A percentile compares a stretch with the other conserved stretches of the same genome.
Conservation (phyloP, 805 yeast genomes). For the Lipomyces orientalis region DNA sequence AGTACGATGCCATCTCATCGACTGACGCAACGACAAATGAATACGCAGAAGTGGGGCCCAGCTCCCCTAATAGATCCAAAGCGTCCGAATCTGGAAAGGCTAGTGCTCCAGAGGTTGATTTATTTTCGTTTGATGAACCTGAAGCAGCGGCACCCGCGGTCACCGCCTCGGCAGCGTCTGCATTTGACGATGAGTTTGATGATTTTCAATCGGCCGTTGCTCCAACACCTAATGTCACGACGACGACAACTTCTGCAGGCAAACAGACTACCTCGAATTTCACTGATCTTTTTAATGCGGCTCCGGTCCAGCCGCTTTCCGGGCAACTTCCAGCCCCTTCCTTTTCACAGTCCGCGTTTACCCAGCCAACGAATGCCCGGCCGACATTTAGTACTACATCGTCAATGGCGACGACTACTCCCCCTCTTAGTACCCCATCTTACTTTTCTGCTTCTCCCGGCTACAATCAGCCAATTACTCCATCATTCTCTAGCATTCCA, state of each 20-base stretch:
- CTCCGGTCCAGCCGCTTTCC: background rate
- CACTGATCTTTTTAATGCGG: slow-evolving; percentile 44
- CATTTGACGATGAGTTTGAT: slow-evolving; percentile 51
- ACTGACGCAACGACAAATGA: slow-evolving; percentile 45
- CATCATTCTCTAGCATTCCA: slow-evolving; percentile 1
- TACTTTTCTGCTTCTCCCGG: slow-evolving; percentile 7
- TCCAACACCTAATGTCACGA: slow-evolving; percentile 32
- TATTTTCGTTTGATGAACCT: slow-evolving; percentile 40
- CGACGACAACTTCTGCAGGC: slow-evolving; percentile 37
- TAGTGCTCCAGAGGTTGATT: slow-evolving; percentile 30
- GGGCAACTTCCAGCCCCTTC: slow-evolving; percentile 1
- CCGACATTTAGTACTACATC: background rate
- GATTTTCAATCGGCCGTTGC: slow-evolving; percentile 63
- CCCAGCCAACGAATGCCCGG: slow-evolving; percentile 18
- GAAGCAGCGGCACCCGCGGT: slow-evolving; percentile 13
- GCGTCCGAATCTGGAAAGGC: slow-evolving; percentile 6
- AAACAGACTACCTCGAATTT: slow-evolving; percentile 43
- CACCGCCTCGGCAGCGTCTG: slow-evolving; percentile 22
- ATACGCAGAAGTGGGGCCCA: slow-evolving; percentile 44
- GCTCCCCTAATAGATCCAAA: slow-evolving; percentile 6
- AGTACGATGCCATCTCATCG: slow-evolving; percentile 36
- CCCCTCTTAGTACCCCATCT: background rate
- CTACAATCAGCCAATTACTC: background rate
- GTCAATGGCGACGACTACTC: background rate
- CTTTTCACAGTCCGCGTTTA: slow-evolving; percentile 13